phyloP scores from a whole-genome alignment of 768 basidiomycete species.

The Austroboletus eburneus region DNA sequence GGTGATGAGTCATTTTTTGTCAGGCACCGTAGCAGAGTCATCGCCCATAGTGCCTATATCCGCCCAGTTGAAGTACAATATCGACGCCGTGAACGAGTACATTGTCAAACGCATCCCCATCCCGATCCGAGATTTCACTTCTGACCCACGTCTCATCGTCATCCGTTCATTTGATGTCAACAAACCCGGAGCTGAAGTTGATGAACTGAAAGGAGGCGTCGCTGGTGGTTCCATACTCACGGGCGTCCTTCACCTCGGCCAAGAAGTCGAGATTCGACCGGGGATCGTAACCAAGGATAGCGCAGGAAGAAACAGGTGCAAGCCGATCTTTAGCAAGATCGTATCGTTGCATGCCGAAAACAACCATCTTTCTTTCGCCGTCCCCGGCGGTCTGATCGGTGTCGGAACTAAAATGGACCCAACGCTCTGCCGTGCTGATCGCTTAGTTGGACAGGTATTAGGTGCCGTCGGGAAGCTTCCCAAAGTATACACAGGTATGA shows the following conservation, averaged over 20 bases:
- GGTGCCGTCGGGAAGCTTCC: constrained; percentile 94
- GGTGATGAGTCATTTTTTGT: not conserved
- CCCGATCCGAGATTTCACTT: constrained; percentile 87
- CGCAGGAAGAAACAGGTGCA: constrained; percentile 84
- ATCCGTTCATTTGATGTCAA: constrained; percentile 99
- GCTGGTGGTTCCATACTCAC: constrained; percentile 95
- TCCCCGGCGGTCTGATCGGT: constrained; percentile 97
- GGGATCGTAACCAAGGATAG: constrained; percentile 96
- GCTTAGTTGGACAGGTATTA: constrained; percentile 93
- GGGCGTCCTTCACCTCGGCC: constrained; percentile 84
- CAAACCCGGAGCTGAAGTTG: constrained; percentile 95
- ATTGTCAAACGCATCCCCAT: constrained; percentile 96
- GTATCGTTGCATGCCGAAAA: constrained; percentile 93
- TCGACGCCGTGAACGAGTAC: constrained; percentile 98
- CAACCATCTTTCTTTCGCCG: constrained; percentile 91
- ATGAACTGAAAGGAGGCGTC: constrained; percentile 96
- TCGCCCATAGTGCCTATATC: constrained; percentile 99
- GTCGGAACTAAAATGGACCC: constrained; percentile 97
- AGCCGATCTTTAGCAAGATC: constrained; percentile 89
- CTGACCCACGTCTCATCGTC: constrained; percentile 91
- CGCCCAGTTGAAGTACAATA: constrained; percentile 98
- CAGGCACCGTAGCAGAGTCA: constrained; percentile 94
- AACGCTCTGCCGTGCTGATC: constrained; percentile 93
- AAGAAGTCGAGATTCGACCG: constrained; percentile 95
- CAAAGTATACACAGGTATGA: constrained; percentile 79